Conservation (phyloP, 2,329 filamentous ascomycete species). For the Graphilbum ipis-grandicollis region DNA sequence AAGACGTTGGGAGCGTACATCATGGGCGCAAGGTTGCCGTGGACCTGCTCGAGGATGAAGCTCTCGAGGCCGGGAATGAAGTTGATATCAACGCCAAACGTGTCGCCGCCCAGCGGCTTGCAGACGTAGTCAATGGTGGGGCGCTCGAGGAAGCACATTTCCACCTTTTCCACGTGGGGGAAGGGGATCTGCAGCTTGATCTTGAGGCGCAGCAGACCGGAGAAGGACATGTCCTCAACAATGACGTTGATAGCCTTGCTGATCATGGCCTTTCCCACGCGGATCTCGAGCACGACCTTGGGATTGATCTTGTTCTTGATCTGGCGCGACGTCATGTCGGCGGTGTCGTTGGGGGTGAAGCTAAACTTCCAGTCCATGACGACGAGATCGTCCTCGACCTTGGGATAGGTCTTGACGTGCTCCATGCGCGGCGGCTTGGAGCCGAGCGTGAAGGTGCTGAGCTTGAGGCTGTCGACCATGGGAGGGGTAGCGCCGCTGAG, state of each 20-base stretch:
- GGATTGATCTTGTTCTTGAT: slow-evolving; percentile 93
- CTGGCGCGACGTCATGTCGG: slow-evolving; percentile 80
- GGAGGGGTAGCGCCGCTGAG: slow-evolving; percentile 79
- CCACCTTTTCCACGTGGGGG: slow-evolving; percentile 84
- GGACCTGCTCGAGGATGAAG: slow-evolving; percentile 94
- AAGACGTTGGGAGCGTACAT: slow-evolving; percentile 98
- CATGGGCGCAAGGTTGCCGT: slow-evolving; percentile 85
- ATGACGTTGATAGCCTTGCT: slow-evolving; percentile 96
- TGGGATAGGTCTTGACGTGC: slow-evolving; percentile 95
- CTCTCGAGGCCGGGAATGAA: slow-evolving; percentile 87
- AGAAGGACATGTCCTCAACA: slow-evolving; percentile 94
- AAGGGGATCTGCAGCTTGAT: slow-evolving; percentile 94
- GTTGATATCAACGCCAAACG: slow-evolving; percentile 95
- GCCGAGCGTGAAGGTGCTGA: slow-evolving; percentile 86
- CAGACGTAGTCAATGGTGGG: slow-evolving; percentile 93
- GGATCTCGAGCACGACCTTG: slow-evolving; percentile 87
- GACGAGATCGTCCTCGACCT: slow-evolving; percentile 84
- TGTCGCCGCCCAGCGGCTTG: slow-evolving; percentile 91
- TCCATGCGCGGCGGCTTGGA: slow-evolving; percentile 92
- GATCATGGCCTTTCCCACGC: slow-evolving; percentile 88
- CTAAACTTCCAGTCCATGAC: slow-evolving; percentile 99
- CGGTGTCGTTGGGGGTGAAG: slow-evolving; percentile 88
- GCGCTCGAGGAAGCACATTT: slow-evolving; percentile 83
- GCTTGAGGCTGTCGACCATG: slow-evolving; percentile 82
- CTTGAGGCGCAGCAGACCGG: slow-evolving; percentile 90